Evolutionary conservation across 805 yeast species (phyloP).

Genomic region (Cyberlindnera samutprakarnensis): DNA sequence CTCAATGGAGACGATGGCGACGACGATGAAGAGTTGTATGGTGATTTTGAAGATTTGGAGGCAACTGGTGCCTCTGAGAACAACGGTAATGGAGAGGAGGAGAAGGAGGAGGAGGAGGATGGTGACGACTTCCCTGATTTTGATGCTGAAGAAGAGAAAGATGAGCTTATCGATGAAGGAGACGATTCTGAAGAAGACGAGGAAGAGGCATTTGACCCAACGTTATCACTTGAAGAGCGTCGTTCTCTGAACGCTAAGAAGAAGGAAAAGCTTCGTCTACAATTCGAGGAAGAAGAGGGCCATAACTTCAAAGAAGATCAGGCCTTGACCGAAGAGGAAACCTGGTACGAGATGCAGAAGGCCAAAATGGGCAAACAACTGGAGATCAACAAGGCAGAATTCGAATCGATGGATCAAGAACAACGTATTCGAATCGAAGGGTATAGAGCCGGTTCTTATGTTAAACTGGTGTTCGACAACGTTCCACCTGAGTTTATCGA

Average conservation of each 20-base stretch:
- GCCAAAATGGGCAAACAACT: constrained; percentile 94
- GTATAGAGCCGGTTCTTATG: constrained; percentile 87
- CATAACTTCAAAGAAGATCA: constrained; percentile 72
- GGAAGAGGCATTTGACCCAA: constrained; percentile 26
- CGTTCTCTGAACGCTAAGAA: constrained; percentile 79
- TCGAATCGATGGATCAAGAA: constrained; percentile 64
- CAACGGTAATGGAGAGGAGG: constrained; percentile 21
- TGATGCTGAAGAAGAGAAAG: constrained; percentile 32
- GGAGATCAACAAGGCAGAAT: constrained; percentile 83
- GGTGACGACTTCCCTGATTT: constrained; percentile 13
- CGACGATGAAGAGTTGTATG: constrained; percentile 43
- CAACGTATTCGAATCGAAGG: constrained; percentile 84
- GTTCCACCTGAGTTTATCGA: constrained; percentile 89
- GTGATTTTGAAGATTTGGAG: constrained; percentile 51
- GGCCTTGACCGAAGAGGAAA: constrained; percentile 82
- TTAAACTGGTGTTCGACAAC: constrained; percentile 72
- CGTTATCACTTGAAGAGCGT: constrained; percentile 58
- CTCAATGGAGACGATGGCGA: constrained; percentile 27
- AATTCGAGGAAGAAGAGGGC: constrained; percentile 78
- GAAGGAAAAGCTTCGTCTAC: constrained; percentile 81
- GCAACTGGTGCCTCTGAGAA: constrained; percentile 18
- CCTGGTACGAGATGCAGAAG: constrained; percentile 97
- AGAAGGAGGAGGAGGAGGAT: constrained; percentile 38
- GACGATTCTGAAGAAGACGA: constrained; percentile 26
- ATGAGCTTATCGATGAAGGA: constrained; percentile 16